A percentile compares a stretch with the other conserved stretches of the same genome.
Evolutionary conservation across 495 filamentous ascomycete species (phyloP).

Genomic region (Pseudomonodictys pantanalensis): DNA sequence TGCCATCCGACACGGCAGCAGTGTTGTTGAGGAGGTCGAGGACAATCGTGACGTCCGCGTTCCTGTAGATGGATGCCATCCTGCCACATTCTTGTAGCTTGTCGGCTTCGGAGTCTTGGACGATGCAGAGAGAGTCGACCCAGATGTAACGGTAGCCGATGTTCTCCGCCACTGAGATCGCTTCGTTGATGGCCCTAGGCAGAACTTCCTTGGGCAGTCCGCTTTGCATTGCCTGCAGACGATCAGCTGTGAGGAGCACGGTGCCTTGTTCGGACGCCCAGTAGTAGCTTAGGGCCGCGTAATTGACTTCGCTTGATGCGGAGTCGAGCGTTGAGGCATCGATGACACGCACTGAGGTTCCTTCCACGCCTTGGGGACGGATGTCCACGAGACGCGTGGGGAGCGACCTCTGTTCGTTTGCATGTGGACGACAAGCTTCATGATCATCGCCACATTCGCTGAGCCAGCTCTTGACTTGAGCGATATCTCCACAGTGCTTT

Average conservation of each 20-base stretch:
- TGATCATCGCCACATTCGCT: conserved; percentile 23
- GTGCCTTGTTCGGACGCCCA: conserved; percentile 12
- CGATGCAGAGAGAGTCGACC: conserved; percentile 30
- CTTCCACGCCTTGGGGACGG: not conserved
- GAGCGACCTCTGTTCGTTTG: not conserved
- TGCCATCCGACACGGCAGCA: too few species aligned
- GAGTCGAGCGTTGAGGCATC: conserved; percentile 10
- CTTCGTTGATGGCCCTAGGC: conserved; percentile 14
- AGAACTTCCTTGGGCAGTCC: conserved; percentile 4
- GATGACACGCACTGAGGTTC: conserved; percentile 12
- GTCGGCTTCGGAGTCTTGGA: conserved; percentile 29
- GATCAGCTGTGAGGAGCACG: conserved; percentile 6
- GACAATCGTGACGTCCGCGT: conserved; percentile 28
- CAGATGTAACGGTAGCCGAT: conserved; percentile 29
- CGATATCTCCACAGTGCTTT: not conserved
- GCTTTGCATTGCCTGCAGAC: conserved; percentile 1
- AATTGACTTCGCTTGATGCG: not conserved
- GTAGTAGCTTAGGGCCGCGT: conserved; percentile 16
- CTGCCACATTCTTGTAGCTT: conserved; percentile 14
- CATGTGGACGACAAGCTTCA: conserved; percentile 7
- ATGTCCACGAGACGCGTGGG: conserved; percentile 29
- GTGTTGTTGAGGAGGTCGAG: not conserved
- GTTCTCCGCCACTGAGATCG: conserved; percentile 12
- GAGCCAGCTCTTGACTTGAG: conserved; percentile 17
- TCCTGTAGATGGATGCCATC: conserved; percentile 29